These are phyloP conservation scores for Rhodotorula sp. DNA, from an alignment of 1,284 basidiomycete genomes.

Conservation along the genomic window DNA sequence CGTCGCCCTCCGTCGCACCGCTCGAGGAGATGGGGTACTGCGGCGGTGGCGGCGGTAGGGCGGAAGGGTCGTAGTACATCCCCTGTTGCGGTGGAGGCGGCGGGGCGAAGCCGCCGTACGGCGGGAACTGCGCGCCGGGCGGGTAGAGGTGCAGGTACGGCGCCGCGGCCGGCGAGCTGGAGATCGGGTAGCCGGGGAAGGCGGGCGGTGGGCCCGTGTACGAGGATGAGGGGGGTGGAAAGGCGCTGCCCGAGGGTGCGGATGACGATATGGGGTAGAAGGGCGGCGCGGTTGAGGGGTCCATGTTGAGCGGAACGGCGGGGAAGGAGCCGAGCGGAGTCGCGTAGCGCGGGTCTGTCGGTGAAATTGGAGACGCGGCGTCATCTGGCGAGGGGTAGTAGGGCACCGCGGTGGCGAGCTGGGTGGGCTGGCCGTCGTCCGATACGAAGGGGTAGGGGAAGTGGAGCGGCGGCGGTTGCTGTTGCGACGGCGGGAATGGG, in stretches of 20 bases:
- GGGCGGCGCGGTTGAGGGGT: neutral
- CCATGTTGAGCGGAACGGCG: neutral
- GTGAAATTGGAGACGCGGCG: neutral
- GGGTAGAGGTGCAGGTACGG: conserved; percentile 9
- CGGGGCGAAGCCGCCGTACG: neutral
- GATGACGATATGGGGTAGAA: conserved; percentile 12
- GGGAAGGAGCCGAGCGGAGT: neutral
- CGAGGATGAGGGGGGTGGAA: neutral
- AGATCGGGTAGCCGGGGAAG: neutral
- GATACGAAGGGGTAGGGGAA: neutral
- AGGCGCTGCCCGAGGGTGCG: neutral
- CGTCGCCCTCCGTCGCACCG: too few species aligned
- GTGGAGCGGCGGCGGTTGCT: neutral
- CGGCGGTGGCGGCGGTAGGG: neutral
- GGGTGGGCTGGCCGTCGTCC: neutral
- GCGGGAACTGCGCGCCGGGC: neutral
- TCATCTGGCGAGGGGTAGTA: neutral
- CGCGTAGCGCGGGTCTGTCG: neutral
- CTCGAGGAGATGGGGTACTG: neutral
- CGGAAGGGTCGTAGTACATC: neutral
- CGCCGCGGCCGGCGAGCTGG: neutral
- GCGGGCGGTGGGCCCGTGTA: neutral
- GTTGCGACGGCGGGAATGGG: neutral
- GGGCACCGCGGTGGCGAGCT: neutral
- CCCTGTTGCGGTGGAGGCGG: neutral